Percentiles rank a stretch among this genome's conserved stretches.
phyloP scores from a whole-genome alignment of 2,329 filamentous ascomycete species.

The Eutypa lata region DNA sequence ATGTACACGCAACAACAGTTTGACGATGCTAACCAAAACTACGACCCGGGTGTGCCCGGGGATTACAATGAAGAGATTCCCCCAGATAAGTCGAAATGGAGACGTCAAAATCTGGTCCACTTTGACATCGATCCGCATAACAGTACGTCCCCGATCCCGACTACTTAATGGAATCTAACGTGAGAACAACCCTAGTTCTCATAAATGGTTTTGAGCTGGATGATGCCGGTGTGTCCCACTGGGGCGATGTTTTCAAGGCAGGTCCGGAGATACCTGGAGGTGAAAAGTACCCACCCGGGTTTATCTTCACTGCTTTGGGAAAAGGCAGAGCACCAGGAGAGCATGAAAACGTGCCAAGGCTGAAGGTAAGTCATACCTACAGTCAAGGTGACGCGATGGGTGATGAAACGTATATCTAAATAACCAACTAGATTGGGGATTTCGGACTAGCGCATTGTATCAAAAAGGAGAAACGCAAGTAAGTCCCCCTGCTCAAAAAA shows the following conservation, averaged over 20 bases:
- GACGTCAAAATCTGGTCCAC: not conserved
- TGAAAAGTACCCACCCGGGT: not conserved
- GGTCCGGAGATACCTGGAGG: not conserved
- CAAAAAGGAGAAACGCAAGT: conserved; percentile 1
- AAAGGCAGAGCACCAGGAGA: not conserved
- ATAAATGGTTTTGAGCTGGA: not conserved
- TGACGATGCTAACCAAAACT: not conserved
- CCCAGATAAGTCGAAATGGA: not conserved
- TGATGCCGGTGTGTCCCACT: not conserved
- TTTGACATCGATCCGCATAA: conserved; percentile 1
- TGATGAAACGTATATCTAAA: not conserved
- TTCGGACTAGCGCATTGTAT: not conserved
- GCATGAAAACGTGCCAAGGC: not conserved
- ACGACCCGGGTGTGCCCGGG: not conserved
- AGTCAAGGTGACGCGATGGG: not conserved
- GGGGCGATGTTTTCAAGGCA: not conserved
- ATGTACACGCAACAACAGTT: not conserved
- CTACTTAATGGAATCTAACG: not conserved
- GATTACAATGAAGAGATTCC: conserved; percentile 1
- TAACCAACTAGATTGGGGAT: not conserved
- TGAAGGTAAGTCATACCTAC: not conserved
- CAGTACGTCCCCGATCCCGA: not conserved
- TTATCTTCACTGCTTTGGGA: not conserved
- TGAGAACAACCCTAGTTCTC: not conserved
- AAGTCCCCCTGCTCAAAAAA: not conserved